Evolutionary conservation across 345 rosid species (phyloP), one percentile per base, ranked within the genome.

Genomic region (Limnanthes douglasii): DNA sequence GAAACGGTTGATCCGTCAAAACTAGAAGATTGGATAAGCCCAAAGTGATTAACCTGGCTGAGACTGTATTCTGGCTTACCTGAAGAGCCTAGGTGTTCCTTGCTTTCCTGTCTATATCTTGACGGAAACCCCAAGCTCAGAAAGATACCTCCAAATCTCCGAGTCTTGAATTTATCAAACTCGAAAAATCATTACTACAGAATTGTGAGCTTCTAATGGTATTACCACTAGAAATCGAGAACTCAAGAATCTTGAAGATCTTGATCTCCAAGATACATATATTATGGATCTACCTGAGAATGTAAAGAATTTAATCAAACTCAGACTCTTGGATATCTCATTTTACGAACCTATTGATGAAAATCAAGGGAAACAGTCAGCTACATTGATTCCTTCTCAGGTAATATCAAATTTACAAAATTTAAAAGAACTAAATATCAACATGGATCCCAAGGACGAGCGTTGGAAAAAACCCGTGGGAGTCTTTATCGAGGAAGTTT

Each of bases 81-180:
- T 6, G 26, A 18, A n/a, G 31, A 32, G 33, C 42, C 45, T 1
- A 51, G 18, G 5, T 37, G 45, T 21, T 8, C 45, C 29, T 6
- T 6, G 0, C 33, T 57, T 1, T 0, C 11, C 13, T 31, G 33
- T 0, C 3, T 39, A 19, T 47, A 29, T 46, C 49, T 44, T 13
- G 48, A 35, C 7, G 36, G 42, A 21, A 62, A 52, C 18, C 18
- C 4, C 22, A 50, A 39, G 24, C 21, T 52, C 9, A 48, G 48
- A 19, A 19, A 3, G 11, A 34, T 52, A 14, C 50, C 68, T 23
- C 25, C 52, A n/a, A 21, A 12, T 28, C 34, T 51, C 18, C 39
- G 56, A 24, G 41, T 34, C 2, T 34, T 57, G 3, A 40, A 57
- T 53, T 30, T 57, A 26, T 57, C 57, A 17, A 15, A n/a, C 55